Evolutionary conservation across 805 yeast genomes (phyloP), one percentile per base, ranked within the genome.

Genomic region (Monosporozyma servazzii): DNA sequence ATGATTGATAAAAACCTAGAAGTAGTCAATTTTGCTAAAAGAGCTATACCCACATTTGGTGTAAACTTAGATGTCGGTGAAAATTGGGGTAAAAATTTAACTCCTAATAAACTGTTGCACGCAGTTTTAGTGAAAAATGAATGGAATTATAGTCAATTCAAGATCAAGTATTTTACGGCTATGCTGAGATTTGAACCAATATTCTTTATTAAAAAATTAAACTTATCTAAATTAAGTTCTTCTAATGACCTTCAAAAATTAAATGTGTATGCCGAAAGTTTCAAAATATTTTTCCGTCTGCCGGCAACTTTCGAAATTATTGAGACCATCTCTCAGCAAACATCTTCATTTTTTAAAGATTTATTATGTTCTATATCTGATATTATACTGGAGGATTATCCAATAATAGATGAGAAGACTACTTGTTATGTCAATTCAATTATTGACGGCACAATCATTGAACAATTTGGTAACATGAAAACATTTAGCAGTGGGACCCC

Each of bases 251-350:
- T 59, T 5, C 54, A 57, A 30, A 58, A 64, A n/a, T 48, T 71
- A 40, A 61, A 63, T 37, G 60, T 72, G 40, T 64, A 69, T 13
- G 66, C 69, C 2, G 74, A 73, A 41, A 70, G 72, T 25, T 60
- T 72, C 46, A 66, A 65, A 55, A 55, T 66, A 4, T 68, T 67
- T 39, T 66, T 69, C 40, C 55, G 63, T 21, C 57, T 64, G 39
- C 70, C 69, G 2, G 56, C 63, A 17, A 56, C 65, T 36, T 58
- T 57, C 17, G 54, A 48, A n/a, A 48, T 63, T 3, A 59, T 62
- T 31, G 59, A 62, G 18, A 53, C 48, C n/a, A 53, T 66, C 21
- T 61, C 72, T 5, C 37, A 51, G 5, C 55, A 56, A 39, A 59
- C 69, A 6, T 59, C 70, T 1, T 64, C 64, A 7, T 59, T 67